A percentile compares a stretch with the other conserved stretches of the same genome.
Conservation (phyloP, 108 stramenopile species). For the Pseudonitzschia delicatissima region DNA sequence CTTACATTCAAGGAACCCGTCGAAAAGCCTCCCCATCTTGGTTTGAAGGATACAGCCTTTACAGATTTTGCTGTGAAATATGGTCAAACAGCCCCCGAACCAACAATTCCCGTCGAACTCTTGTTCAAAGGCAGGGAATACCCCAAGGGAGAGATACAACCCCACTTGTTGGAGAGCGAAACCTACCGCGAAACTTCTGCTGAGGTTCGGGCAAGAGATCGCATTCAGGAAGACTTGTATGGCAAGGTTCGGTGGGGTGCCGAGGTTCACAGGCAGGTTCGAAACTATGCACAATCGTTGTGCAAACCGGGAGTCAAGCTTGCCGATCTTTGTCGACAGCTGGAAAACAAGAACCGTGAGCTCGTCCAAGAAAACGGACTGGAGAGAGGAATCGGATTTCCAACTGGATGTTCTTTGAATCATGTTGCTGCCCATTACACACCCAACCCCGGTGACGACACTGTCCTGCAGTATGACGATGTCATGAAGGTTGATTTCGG, state of each 20-base stretch:
- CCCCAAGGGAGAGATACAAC: conserved; percentile 91
- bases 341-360: conserved; percentile 94
- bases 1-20: conserved; percentile 51
- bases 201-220: conserved; percentile 84
- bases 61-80: conserved; percentile 91
- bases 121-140: conserved; percentile 63
- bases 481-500: conserved; percentile 99
- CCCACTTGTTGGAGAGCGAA: conserved; percentile 82
- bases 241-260: conserved; percentile 85
- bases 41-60: conserved; percentile 79
- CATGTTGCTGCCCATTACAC: conserved; percentile 99
- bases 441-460: conserved; percentile 95
- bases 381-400: conserved; percentile 95
- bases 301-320: conserved; percentile 96
- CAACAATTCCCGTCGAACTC: conserved; percentile 83
- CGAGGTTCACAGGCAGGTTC: conserved; percentile 97
- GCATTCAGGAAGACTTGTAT: conserved; percentile 80
- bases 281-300: conserved; percentile 91
- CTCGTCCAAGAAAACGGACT: conserved; percentile 88
- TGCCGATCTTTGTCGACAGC: conserved; percentile 89
- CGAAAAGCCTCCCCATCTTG: conserved; percentile 67
- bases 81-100: conserved; percentile 93
- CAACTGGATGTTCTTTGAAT: conserved; percentile 96
- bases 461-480: conserved; percentile 87
- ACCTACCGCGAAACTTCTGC: conserved; percentile 79